Evolutionary conservation across 2,329 filamentous ascomycete genomes (phyloP).

Genomic region (Knufia petricola): DNA sequence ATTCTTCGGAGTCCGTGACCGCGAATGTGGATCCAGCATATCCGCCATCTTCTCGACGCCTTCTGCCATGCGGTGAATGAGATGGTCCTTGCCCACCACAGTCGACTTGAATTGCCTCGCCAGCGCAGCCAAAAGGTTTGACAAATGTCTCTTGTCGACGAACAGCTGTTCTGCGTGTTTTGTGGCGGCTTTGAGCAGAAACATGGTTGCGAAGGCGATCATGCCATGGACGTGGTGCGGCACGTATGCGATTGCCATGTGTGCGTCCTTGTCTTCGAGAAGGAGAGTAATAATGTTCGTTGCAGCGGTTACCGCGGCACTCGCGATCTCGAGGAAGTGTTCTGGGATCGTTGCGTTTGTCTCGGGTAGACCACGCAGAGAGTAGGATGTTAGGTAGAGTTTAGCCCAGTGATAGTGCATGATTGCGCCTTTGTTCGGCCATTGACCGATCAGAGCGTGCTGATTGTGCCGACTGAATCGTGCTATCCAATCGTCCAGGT

Average conservation of each 20-base stretch:
- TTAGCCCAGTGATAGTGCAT: constrained; percentile 45
- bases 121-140: constrained; percentile 24
- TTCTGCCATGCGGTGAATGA: constrained; percentile 27
- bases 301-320: constrained; percentile 35
- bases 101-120: constrained; percentile 25
- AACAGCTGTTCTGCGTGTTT: constrained; percentile 31
- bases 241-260: constrained; percentile 34
- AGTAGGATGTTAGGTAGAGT: constrained; percentile 42
- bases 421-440: constrained; percentile 41
- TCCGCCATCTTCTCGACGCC: constrained; percentile 27
- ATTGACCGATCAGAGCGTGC: constrained; percentile 39
- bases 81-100: constrained; percentile 26
- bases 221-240: constrained; percentile 39
- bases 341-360: constrained; percentile 30
- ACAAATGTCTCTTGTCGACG: constrained; percentile 24
- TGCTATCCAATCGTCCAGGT: constrained; percentile 31
- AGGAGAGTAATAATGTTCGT: constrained; percentile 35
- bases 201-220: constrained; percentile 40
- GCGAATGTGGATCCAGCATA: constrained; percentile 11
- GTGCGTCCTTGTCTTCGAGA: constrained; percentile 35
- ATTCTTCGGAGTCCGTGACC: constrained; percentile 1
- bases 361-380: constrained; percentile 38
- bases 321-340: constrained; percentile 33
- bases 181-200: constrained; percentile 37
- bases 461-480: constrained; percentile 26